Evolutionary conservation across 768 basidiomycete species (phyloP), one percentile per base, ranked within the genome.

Genomic region (Mrakia blollopis): DNA sequence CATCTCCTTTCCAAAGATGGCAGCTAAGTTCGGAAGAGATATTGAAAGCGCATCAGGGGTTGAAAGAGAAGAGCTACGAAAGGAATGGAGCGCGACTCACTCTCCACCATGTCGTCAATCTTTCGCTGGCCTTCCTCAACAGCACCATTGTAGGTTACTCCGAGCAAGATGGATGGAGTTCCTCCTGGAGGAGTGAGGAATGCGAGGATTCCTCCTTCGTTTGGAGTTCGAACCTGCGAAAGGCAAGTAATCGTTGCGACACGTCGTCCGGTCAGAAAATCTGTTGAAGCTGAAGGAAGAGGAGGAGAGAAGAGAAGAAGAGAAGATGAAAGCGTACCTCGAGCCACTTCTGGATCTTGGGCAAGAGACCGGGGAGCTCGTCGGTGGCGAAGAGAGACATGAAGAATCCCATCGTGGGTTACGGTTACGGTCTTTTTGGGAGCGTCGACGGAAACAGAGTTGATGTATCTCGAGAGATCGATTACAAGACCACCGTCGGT

Each of bases 401-500:
- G 3, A 5, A 4, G 61, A 63, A 30, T 5, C 30, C 28, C 30
- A 63, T 28, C 39, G 39, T 41, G 39, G 39, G 11, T 41, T 11
- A 63, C 61, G 30, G 23, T 21, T 9, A 21, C 61, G 16, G 37
- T 41, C 72, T 73, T 73, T 60, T 41, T 60, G 35, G 61, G 3
- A 16, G 28, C 52, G 11, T 61, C 60, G 41, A 73, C 60, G 5
- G 25, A n/a, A 2, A 73, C 72, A 8, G 21, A 8, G 25, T 8
- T 35, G 16, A 73, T n/a, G 60, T 47, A 30, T 16, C 72, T 18
- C 3, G 25, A 23, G 41, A 73, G 72, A 30, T 73, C 60, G 60
- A 73, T 28, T 5, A 73, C 72, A 41, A 73, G n/a, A 4, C 72
- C 72, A 32, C 60, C 72, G 39, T 13, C 18, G 60, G 57, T 54